Percentiles rank a stretch among this genome's conserved stretches.
phyloP scores from a whole-genome alignment of 2,329 filamentous ascomycete genomes.

The Bipolaris zeicola region DNA sequence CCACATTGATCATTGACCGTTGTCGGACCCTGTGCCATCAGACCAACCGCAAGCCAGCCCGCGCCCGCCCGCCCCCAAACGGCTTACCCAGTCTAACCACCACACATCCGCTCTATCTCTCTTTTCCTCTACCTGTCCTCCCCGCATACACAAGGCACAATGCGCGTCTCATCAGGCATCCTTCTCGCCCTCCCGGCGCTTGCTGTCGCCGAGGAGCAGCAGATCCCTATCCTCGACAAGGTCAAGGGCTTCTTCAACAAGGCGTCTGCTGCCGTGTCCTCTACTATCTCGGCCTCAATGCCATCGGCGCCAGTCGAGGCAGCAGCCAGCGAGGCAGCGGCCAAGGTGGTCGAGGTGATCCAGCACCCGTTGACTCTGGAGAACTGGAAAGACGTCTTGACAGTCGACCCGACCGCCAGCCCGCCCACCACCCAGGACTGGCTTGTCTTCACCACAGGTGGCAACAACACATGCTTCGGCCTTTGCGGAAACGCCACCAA shows the following conservation, averaged over 20 bases:
- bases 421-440: constrained; percentile 71
- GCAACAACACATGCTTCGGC: constrained; percentile 80
- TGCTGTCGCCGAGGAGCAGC: constrained; percentile 62
- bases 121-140: not conserved
- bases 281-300: constrained; percentile 51
- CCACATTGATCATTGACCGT: constrained; percentile 23
- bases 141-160: constrained; percentile 18
- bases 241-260: constrained; percentile 60
- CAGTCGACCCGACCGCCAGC: constrained; percentile 61
- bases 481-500: constrained; percentile 68
- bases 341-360: constrained; percentile 58
- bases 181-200: constrained; percentile 59
- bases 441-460: constrained; percentile 75
- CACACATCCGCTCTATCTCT: constrained; percentile 14
- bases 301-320: constrained; percentile 51
- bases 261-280: constrained; percentile 62
- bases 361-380: constrained; percentile 67
- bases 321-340: constrained; percentile 57
- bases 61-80: not conserved
- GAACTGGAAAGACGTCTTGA: constrained; percentile 74
- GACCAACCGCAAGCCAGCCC: constrained; percentile 11
- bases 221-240: constrained; percentile 67
- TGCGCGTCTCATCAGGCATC: constrained; percentile 61
- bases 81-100: not conserved
- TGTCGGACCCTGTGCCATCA: constrained; percentile 31